Evolutionary conservation across 768 basidiomycete genomes (phyloP).

Genomic region (Leccinum obscurum): DNA sequence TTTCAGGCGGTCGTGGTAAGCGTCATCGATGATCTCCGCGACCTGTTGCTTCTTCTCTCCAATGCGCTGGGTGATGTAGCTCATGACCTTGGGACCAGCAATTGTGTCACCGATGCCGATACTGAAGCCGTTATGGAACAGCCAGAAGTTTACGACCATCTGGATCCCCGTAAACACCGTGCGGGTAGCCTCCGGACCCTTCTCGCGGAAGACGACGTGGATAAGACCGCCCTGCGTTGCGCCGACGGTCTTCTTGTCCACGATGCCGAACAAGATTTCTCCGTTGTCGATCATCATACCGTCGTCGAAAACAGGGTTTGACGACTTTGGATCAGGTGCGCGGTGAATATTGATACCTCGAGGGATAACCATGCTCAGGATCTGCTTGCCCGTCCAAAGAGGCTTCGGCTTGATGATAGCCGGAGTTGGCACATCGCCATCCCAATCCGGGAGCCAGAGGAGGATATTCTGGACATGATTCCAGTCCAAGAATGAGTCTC

Average conservation of each 20-base stretch:
- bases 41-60: conserved; percentile 79
- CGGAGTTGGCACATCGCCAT: conserved; percentile 88
- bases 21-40: conserved; percentile 74
- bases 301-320: conserved; percentile 85
- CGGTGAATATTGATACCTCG: conserved; percentile 93
- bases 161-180: conserved; percentile 93
- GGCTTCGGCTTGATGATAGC: conserved; percentile 97
- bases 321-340: conserved; percentile 73
- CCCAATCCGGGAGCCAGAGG: conserved; percentile 98
- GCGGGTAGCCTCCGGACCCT: conserved; percentile 89
- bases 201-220: conserved; percentile 96
- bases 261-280: conserved; percentile 90
- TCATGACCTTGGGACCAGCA: conserved; percentile 88
- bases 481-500: conserved; percentile 96
- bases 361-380: conserved; percentile 88
- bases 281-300: conserved; percentile 97
- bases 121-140: conserved; percentile 98
- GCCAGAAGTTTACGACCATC: conserved; percentile 96
- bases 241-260: conserved; percentile 99
- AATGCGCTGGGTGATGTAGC: conserved; percentile 80
- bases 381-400: conserved; percentile 97
- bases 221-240: conserved; percentile 92
- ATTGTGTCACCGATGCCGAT: conserved; percentile 99
- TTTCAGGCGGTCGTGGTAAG: conserved; percentile 84
- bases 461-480: conserved; percentile 95